Base-by-base conservation (phyloP, 129 eudicot genomes). In the Scalesia atractyloides region DNA sequence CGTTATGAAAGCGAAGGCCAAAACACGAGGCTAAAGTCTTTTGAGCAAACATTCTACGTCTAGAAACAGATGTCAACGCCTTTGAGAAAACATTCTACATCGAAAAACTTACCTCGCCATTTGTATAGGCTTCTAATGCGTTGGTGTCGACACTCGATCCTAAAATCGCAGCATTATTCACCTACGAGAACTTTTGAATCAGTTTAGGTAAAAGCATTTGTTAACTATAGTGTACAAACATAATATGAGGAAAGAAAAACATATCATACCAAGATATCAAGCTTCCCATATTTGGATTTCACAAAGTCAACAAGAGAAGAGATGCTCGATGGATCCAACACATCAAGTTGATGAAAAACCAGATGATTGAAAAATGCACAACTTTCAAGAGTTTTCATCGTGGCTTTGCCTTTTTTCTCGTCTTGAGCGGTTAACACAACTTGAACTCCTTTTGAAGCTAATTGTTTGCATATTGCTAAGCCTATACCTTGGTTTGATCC, bases 401-500 rank as follows among this genome's bases (percentile, higher is more conserved):
- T 91, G 17, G 81, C 87, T 16, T 53, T 46, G 7, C 96, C 97
- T 50, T 82, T 84, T 33, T 84, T 67, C 30, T 86, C 83, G 62
- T 84, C 73, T 76, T 96, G 85, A 9, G 96, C 90, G 3, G 92
- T 86, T 50, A 91, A 70, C 47, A 91, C 82, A 44, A 86, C 97
- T 9, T 51, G 41, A 16, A 88, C 72, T 3, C 91, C 95, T 64
- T 84, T 61, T 0, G 87, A 82, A 61, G 95, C 95, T 54, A 91
- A 70, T 46, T 87, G 97, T 73, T 64, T 82, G 82, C 95, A 85
- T 69, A 91, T 80, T 76, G 82, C 95, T 6, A 91, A 82, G 53
- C 97, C 97, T 36, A 90, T 81, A 17, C 97, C 97, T 74, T 85
- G 86, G 78, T 83, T 90, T 61, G 87, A 82, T 30, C 96, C 96